A percentile compares a stretch with the other conserved stretches of the same genome.
phyloP scores from a whole-genome alignment of 2,329 filamentous ascomycete species.

The Corinectria fuckeliana region DNA sequence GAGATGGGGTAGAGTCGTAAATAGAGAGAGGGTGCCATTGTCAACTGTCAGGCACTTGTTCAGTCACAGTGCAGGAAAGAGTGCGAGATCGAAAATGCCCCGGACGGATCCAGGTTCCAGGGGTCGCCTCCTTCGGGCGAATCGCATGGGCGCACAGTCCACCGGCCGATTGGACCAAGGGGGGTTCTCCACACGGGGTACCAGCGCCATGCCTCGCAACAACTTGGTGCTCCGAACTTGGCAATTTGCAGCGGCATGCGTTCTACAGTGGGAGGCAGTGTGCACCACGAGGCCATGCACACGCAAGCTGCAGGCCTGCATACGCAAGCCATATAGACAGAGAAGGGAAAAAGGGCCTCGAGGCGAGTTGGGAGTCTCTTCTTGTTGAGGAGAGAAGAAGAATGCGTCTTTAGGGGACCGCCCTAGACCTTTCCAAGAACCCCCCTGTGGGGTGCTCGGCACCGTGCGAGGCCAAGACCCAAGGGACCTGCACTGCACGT shows the following conservation, averaged over 20 bases:
- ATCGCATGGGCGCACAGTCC: constrained; percentile 17
- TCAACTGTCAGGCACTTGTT: constrained; percentile 7
- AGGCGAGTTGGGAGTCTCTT: not conserved
- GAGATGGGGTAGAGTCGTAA: constrained; percentile 7
- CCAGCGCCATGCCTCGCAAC: not conserved
- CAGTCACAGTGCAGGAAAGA: constrained; percentile 11
- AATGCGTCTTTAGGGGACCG: not conserved
- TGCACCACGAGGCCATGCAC: too few species aligned
- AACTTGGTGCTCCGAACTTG: not conserved
- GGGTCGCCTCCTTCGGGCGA: constrained; percentile 7
- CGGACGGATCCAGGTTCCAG: constrained; percentile 11
- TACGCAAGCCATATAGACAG: not conserved
- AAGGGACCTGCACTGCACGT: not conserved
- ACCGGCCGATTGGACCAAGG: constrained; percentile 7
- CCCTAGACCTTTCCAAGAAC: not conserved
- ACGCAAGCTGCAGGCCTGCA: not conserved
- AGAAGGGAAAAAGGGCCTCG: not conserved
- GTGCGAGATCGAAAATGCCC: constrained; percentile 23
- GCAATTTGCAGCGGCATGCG: not conserved
- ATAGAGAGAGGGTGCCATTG: constrained; percentile 5
- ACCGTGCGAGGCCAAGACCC: not conserved
- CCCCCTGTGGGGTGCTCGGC: not conserved
- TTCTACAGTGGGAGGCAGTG: not conserved
- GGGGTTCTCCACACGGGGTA: not conserved
- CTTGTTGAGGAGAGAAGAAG: not conserved